Conservation (phyloP, 2,329 filamentous ascomycete species). For the Aspergillus sp. region DNA sequence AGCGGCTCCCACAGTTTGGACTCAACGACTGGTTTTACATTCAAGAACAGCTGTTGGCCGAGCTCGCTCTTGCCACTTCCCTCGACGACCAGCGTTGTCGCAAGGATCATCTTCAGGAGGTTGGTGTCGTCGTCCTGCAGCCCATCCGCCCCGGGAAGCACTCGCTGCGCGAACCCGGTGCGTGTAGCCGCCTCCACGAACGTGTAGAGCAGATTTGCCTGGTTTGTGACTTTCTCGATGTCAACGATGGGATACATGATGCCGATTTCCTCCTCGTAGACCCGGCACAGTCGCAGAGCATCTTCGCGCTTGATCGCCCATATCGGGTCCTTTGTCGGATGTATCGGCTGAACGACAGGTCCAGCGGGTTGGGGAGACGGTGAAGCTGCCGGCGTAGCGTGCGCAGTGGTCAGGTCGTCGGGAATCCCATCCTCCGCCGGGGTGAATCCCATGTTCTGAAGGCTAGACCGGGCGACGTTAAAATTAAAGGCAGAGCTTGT, state of each 20-base stretch:
- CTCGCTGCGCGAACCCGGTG: conserved; percentile 48
- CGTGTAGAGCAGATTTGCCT: conserved; percentile 59
- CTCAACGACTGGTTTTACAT: conserved; percentile 63
- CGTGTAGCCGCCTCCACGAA: conserved; percentile 62
- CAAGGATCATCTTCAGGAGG: conserved; percentile 74
- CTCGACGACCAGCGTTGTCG: conserved; percentile 67
- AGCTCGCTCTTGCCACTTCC: conserved; percentile 68
- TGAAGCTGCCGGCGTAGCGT: conserved; percentile 43
- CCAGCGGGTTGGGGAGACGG: conserved; percentile 27
- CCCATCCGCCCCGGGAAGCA: conserved; percentile 46
- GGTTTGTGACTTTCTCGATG: conserved; percentile 59
- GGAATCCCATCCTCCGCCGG: conserved; percentile 52
- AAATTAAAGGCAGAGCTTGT: conserved; percentile 80
- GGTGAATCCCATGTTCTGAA: conserved; percentile 82
- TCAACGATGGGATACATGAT: conserved; percentile 85
- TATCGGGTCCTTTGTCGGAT: conserved; percentile 60
- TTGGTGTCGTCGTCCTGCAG: conserved; percentile 57
- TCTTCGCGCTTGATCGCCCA: conserved; percentile 71
- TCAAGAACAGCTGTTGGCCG: conserved; percentile 64
- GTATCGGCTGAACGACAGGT: conserved; percentile 26
- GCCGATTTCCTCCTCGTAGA: conserved; percentile 84
- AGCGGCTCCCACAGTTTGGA: conserved; percentile 49
- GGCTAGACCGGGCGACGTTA: conserved; percentile 74
- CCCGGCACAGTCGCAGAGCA: conserved; percentile 63
- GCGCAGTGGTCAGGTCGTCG: conserved; percentile 45